Evolutionary conservation across 1,284 basidiomycete genomes (phyloP).

Genomic region (Coniophora puteana): DNA sequence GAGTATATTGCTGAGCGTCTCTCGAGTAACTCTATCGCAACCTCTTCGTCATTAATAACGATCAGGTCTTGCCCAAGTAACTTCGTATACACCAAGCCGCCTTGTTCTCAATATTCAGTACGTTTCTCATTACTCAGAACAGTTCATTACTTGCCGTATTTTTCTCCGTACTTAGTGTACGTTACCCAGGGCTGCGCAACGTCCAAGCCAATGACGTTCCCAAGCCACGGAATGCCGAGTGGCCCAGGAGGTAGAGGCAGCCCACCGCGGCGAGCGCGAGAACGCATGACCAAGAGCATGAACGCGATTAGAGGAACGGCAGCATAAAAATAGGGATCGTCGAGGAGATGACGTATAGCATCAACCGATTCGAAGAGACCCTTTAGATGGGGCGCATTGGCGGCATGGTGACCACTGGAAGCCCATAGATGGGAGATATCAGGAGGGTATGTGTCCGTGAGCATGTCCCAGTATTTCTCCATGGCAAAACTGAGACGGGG

Average conservation of each 20-base stretch:
- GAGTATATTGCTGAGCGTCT: slow-evolving; percentile 39
- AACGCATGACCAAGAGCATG: background rate
- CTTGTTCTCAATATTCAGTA: slow-evolving; percentile 15
- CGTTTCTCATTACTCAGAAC: background rate
- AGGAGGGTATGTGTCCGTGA: too few relatives aligned
- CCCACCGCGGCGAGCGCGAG: too few relatives aligned
- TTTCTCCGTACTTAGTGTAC: slow-evolving; percentile 23
- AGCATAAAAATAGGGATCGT: background rate
- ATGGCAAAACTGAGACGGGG: too few relatives aligned
- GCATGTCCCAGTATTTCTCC: too few relatives aligned
- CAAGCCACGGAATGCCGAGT: slow-evolving; percentile 21
- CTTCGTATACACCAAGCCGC: slow-evolving; percentile 30
- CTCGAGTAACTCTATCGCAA: slow-evolving; percentile 37
- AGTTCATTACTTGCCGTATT: slow-evolving; percentile 18
- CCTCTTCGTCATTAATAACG: slow-evolving; percentile 34
- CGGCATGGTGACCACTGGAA: too few relatives aligned
- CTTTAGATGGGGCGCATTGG: too few relatives aligned
- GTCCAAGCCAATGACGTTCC: slow-evolving; percentile 22
- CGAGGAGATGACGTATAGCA: background rate
- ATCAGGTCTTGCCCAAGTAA: slow-evolving; percentile 34
- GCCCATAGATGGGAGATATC: too few relatives aligned
- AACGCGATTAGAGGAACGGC: background rate
- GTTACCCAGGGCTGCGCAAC: slow-evolving; percentile 25
- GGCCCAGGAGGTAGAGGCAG: slow-evolving; percentile 29
- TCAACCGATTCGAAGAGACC: too few relatives aligned